Base-by-base conservation (phyloP, 2,329 filamentous ascomycete genomes). In the Exophiala oligosperma region DNA sequence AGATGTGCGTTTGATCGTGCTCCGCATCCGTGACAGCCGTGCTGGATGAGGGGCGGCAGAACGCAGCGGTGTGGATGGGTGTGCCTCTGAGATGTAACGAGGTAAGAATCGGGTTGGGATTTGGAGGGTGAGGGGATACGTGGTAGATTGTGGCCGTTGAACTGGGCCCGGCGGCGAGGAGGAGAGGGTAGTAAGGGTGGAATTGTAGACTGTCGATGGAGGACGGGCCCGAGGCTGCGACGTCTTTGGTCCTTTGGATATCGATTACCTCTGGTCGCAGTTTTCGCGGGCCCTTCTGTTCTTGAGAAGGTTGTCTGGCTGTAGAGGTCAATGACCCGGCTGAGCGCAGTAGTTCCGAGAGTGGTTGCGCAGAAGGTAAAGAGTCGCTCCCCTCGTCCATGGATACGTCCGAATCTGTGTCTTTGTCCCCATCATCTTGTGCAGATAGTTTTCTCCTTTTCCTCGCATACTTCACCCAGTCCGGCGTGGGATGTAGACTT, bases 81-180 rank as follows among this genome's bases (percentile, higher is more conserved):
- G 92, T 93, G 63, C 85, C 84, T 69, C 87, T 88, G 69, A 96
- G 84, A 73, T 97, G 92, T 23, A 97, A 84, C 12, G 92, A 95
- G 1, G 93, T 97, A 56, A 97, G 82, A 40, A 92, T 85, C 6
- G 93, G 94, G 72, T 97, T 95, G 17, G 92, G 90, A 35, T 85
- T 88, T 37, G 88, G 87, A 24, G 87, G 88, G 52, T 84, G 84
- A 44, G 88, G 89, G 40, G 89, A 88, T 66, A 97, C 85, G 72
- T 97, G 92, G 74, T 99, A 92, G 47, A 99, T 82, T 72, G 89
- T 92, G 54, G 97, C 81, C 3, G 92, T 89, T 21, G 91, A 91
- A 52, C 91, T 90, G 54, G 88, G 88, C 59, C 92, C 94, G 11
- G 92, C 91, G 24, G 94, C 96, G 58, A 66, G 59, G 28, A 99